Evolutionary conservation across 176 grass and related monocot genomes (phyloP).

Genomic region (Oryza coarctata): DNA sequence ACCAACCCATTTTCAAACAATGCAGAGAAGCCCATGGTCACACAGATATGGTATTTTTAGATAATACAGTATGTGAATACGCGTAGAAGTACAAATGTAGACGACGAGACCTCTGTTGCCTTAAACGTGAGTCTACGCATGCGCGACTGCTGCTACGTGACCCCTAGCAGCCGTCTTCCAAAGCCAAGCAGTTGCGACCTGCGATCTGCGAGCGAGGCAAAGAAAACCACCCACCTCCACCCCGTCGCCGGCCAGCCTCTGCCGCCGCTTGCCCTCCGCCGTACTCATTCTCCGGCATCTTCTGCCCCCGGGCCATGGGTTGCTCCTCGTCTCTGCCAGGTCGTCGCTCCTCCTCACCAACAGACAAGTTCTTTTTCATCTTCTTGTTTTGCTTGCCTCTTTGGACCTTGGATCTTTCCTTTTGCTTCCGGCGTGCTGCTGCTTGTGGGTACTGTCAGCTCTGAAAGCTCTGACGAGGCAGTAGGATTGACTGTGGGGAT

Average conservation of each 20-base stretch:
- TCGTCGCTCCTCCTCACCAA: neutral
- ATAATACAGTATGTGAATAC: too few relatives aligned
- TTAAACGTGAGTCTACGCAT: neutral
- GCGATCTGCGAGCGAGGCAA: too few relatives aligned
- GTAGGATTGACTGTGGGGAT: neutral
- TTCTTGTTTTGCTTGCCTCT: neutral
- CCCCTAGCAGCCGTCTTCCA: neutral
- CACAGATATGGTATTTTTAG: too few relatives aligned
- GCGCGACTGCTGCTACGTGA: neutral
- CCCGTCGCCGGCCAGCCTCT: neutral
- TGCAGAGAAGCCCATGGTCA: too few relatives aligned
- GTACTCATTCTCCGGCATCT: neutral
- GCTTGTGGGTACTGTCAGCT: neutral
- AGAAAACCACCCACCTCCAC: neutral
- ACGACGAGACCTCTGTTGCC: too few relatives aligned
- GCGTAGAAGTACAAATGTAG: too few relatives aligned
- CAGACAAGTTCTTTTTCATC: neutral
- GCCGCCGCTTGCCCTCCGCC: neutral
- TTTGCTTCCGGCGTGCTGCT: neutral
- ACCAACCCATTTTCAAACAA: too few relatives aligned
- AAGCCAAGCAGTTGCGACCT: neutral
- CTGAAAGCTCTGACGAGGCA: neutral
- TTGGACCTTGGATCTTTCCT: conserved; percentile 16
- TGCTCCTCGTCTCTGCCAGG: conserved; percentile 43
- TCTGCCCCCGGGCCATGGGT: conserved; percentile 11